These are phyloP conservation scores for Arabidopsis thaliana DNA, from an alignment of 345 rosid genomes.

Conservation along the genomic window TAIR10.1 NC_003071.7:13943501-13944000, in stretches of 20 bases:
- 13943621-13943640: slow-evolving; percentile 25
- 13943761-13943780: slow-evolving; percentile 26
- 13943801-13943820: neutral
- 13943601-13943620: slow-evolving; percentile 15
- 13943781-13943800: neutral
- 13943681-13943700: slow-evolving; percentile 29
- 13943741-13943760: slow-evolving; percentile 16
- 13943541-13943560: slow-evolving; percentile 9
- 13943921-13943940: too few relatives aligned
- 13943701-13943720: neutral
- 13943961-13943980: too few relatives aligned
- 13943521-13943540: slow-evolving; percentile 37
- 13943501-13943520: slow-evolving; percentile 38
- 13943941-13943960: too few relatives aligned
- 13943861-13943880: neutral
- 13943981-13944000: too few relatives aligned
- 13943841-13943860: neutral
- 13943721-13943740: neutral
- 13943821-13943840: neutral
- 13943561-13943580: slow-evolving; percentile 10
- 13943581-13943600: slow-evolving; percentile 42
- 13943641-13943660: slow-evolving; percentile 18
- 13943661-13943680: slow-evolving; percentile 15
- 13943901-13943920: too few relatives aligned
- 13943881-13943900: too few relatives aligned